phyloP scores from a whole-genome alignment of 495 filamentous ascomycete species.

The Beverwykella pulmonaria region DNA sequence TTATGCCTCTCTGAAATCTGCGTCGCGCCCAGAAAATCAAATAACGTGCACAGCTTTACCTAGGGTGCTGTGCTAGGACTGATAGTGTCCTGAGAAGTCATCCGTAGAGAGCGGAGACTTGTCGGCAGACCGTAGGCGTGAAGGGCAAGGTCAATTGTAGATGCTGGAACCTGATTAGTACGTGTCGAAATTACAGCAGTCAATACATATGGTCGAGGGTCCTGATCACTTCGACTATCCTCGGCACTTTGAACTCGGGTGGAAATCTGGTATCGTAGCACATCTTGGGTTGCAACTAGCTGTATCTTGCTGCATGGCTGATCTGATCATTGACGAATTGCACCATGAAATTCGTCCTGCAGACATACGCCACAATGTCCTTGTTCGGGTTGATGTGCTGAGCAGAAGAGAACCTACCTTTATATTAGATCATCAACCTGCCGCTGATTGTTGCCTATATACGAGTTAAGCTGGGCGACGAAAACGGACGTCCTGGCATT shows the following conservation, averaged over 20 bases:
- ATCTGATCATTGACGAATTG: conserved; percentile 43
- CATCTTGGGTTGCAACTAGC: conserved; percentile 48
- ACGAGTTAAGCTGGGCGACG: conserved; percentile 27
- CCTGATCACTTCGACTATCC: conserved; percentile 41
- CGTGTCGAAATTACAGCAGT: neutral
- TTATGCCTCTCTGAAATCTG: conserved; percentile 27
- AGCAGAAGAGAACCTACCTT: conserved; percentile 16
- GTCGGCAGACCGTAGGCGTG: conserved; percentile 42
- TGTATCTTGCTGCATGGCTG: conserved; percentile 23
- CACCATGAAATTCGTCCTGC: conserved; percentile 45
- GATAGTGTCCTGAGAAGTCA: conserved; percentile 26
- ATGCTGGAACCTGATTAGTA: conserved; percentile 16
- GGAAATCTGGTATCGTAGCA: conserved; percentile 43
- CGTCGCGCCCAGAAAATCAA: conserved; percentile 38
- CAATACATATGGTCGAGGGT: conserved; percentile 37
- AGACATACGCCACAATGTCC: neutral
- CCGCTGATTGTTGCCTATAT: conserved; percentile 13
- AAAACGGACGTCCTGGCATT: conserved; percentile 4
- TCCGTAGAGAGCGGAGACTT: conserved; percentile 29
- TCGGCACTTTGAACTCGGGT: conserved; percentile 38
- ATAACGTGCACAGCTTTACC: conserved; percentile 37
- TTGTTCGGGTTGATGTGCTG: neutral
- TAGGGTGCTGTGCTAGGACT: conserved; percentile 22
- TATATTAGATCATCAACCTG: conserved; percentile 32
- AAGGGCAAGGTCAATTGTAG: conserved; percentile 44